Base-by-base conservation (phyloP, 345 rosid species). In the Brassica incana region DNA sequence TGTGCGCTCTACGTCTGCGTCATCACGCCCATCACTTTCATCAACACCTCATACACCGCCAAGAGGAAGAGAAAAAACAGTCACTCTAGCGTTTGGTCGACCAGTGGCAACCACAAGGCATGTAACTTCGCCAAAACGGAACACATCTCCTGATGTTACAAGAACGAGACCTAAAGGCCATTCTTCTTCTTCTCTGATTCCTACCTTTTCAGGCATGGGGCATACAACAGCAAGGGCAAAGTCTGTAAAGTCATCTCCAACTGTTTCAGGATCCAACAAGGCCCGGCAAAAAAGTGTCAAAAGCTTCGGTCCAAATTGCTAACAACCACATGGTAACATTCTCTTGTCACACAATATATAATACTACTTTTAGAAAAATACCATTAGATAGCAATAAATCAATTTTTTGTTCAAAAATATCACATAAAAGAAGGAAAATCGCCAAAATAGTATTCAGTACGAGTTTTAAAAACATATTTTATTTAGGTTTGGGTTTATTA, bases 71-170 rank as follows among this genome's bases (percentile, higher is more conserved):
- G 83, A 74, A 80, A 36, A 74, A 75, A 16, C 70, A 68, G 75
- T 70, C 50, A 52, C 83, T 67, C 74, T 79, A 73, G 78, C 82
- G 43, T 79, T 79, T 1, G 82, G 82, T 48, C 36, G 78, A 67
- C 82, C 82, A 60, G 78, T 79, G 82, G 70, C 4, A 64, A 65
- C 72, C 43, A 52, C 74, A 30, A 59, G 48, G 20, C 59, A 66
- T 66, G 77, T 66, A 14, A 60, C 54, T 23, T 63, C 76, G 0
- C 76, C 83, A 8, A 75, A 64, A 75, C 67, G 75, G 5, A 80
- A 75, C 69, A 69, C 76, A 15, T 69, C 79, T 0, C 76, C 76
- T 0, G 62, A 69, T 75, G 79, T 74, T 69, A 69, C 72, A 54
- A 80, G 68, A 80, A 70, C 67, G 0, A 80, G 68, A 32, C 30